Base-by-base conservation (phyloP, 805 yeast genomes). In the Hanseniaspora pseudoguilliermondii region DNA sequence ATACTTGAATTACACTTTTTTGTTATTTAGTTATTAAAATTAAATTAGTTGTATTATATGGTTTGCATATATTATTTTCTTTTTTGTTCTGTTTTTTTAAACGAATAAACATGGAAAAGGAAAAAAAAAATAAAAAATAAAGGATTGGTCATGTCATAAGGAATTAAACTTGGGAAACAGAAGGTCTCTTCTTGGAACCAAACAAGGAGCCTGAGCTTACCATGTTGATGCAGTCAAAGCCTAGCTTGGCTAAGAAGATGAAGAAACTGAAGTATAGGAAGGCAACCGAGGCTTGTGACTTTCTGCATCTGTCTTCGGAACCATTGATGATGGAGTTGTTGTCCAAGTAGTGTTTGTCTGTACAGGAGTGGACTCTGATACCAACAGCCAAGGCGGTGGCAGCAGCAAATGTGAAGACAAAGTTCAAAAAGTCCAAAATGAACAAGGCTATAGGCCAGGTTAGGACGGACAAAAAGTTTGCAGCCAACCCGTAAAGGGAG, bases 371-470 rank as follows among this genome's bases (percentile, higher is more conserved):
- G 61, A 76, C 77, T 72, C 90, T 81, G 67, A 86, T 82, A 65
- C 82, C 95, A 59, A 87, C 95, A 54, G 97, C 97, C 67, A 93
- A 75, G 54, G 96, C 96, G 58, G 95, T 82, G 65, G 90, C 97
- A 61, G 87, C 97, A 50, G 97, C 82, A 71, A 93, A 87, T 57
- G 96, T 82, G 82, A 93, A 93, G 63, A 90, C 85, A 64, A 82
- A 73, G 79, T 89, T 89, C 72, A 93, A 75, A 74, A 88, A 83
- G 76, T 93, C 98, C 67, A 87, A 74, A 57, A 74, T 64, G 58
- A 84, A 81, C 67, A 87, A 71, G 63, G 90, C 70, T 52, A 86
- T 70, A 62, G 97, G 97, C 84, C 95, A 86, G 44, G 95, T 95
- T 59, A 91, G 76, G 64, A 81, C 81, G 59, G 82, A 80, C 62